phyloP scores from a whole-genome alignment of 257 asterid genomes.

The Voacanga thouarsii region DNA sequence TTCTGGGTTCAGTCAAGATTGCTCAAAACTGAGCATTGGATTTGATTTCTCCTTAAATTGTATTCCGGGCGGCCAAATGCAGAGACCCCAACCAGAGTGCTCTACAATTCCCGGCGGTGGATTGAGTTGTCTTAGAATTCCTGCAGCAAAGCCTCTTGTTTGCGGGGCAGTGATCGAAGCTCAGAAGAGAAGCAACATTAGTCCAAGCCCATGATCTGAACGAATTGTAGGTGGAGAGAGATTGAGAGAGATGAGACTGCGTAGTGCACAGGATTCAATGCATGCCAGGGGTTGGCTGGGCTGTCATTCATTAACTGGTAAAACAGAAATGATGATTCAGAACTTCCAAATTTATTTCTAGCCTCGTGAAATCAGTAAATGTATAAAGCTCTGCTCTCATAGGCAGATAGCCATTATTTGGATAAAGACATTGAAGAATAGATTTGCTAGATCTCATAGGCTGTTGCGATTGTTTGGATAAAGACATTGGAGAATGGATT shows the following conservation, averaged over 20 bases:
- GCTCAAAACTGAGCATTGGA: conserved; percentile 51
- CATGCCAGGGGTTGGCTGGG: conserved; percentile 17
- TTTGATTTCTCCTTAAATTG: conserved; percentile 82
- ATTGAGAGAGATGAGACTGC: not conserved
- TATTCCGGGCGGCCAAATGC: conserved; percentile 68
- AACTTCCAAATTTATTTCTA: conserved; percentile 22
- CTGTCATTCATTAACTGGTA: conserved; percentile 27
- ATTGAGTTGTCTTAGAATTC: conserved; percentile 69
- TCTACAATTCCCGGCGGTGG: conserved; percentile 59
- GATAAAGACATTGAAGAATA: conserved; percentile 1
- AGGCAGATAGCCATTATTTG: not conserved
- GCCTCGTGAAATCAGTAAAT: not conserved
- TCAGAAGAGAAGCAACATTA: not conserved
- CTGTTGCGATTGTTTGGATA: no score
- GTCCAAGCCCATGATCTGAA: conserved; percentile 26
- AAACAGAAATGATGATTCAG: conserved; percentile 21
- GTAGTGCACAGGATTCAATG: conserved; percentile 10
- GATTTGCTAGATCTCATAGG: not conserved
- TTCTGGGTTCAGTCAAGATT: conserved; percentile 68
- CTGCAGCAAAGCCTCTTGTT: conserved; percentile 50
- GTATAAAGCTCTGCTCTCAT: conserved; percentile 1
- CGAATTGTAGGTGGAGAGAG: not conserved
- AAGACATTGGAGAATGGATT: no score
- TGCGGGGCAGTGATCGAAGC: conserved; percentile 50
- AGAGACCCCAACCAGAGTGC: conserved; percentile 77